A percentile compares a stretch with the other conserved stretches of the same genome.
Evolutionary conservation across 2,329 filamentous ascomycete species (phyloP).

Genomic region (Clathrospora elynae): DNA sequence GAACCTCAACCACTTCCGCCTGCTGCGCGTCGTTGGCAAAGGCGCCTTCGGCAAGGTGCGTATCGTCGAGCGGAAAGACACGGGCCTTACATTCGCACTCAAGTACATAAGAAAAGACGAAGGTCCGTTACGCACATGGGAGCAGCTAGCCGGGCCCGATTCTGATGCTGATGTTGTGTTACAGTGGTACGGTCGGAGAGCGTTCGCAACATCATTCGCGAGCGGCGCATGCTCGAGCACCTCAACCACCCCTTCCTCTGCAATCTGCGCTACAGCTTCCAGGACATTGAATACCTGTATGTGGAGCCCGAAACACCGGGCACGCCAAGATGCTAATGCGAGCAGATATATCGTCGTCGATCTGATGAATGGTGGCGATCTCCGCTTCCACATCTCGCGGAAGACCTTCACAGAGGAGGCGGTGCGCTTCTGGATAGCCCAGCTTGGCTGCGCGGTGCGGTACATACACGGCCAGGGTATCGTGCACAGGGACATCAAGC

Average conservation of each 20-base stretch:
- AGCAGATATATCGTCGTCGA: constrained; percentile 88
- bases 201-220: constrained; percentile 96
- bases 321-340: constrained; percentile 18
- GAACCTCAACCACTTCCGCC: constrained; percentile 95
- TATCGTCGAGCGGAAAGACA: constrained; percentile 98
- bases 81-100: constrained; percentile 87
- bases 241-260: constrained; percentile 97
- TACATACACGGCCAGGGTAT: constrained; percentile 53
- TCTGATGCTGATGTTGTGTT: constrained; percentile 37
- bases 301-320: constrained; percentile 34
- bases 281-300: constrained; percentile 98
- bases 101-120: constrained; percentile 99
- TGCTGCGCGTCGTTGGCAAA: constrained; percentile 93
- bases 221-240: constrained; percentile 96
- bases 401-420: constrained; percentile 98
- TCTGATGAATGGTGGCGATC: constrained; percentile 94
- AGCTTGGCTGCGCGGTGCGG: constrained; percentile 86
- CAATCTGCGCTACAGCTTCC: constrained; percentile 98
- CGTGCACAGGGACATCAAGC: constrained; percentile 52
- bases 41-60: constrained; percentile 98
- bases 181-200: constrained; percentile 95
- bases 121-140: constrained; percentile 60
- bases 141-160: constrained; percentile 17
- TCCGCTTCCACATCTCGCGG: constrained; percentile 95
- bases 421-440: constrained; percentile 94